Evolutionary conservation across 345 rosid species (phyloP), one percentile per base, ranked within the genome.

Genomic region (Bruguiera gymnorhiza): DNA sequence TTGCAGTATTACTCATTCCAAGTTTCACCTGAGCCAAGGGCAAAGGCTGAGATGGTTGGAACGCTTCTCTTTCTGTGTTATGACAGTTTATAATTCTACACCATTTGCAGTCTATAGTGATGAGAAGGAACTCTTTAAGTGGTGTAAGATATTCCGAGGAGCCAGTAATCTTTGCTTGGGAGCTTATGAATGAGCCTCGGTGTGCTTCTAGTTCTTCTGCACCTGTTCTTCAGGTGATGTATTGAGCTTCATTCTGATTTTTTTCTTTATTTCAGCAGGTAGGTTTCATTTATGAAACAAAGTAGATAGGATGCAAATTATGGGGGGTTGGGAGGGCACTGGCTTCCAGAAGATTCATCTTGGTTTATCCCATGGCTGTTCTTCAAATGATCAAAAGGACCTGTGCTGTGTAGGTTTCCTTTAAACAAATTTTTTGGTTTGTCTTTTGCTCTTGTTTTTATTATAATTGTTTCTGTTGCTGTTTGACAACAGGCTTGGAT

Each of bases 81-180:
- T 24, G 24, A 24, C 9, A 21, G 7, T 23, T 6, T 2, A 23
- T 24, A 24, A 11, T 56, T 10, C 2, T 46, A 15, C 43, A 68
- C 37, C 53, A 51, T 72, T 73, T 21, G 21, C 77, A 82, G 86
- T 73, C 81, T 7, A 72, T 82, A 63, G 63, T 85, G 72, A 76
- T 66, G 18, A 82, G 88, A 70, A 85, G 75, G 70, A 82, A 82
- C 66, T 69, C 84, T 31, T 26, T 82, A 32, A 82, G 80, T 70
- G 80, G 84, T 56, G 73, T 82, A 27, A 74, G 63, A 53, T 85
- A 80, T 54, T 70, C 53, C 48, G 81, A 80, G 4, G 86, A 85
- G 65, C 84, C 88, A 1, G 81, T 86, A 63, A 84, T 84, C 59
- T 80, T 84, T 76, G 86, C 88, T 7, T 84, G 88, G 86, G 88